Evolutionary conservation across 2,329 filamentous ascomycete species (phyloP).

Genomic region (Monilinia aucupariae): DNA sequence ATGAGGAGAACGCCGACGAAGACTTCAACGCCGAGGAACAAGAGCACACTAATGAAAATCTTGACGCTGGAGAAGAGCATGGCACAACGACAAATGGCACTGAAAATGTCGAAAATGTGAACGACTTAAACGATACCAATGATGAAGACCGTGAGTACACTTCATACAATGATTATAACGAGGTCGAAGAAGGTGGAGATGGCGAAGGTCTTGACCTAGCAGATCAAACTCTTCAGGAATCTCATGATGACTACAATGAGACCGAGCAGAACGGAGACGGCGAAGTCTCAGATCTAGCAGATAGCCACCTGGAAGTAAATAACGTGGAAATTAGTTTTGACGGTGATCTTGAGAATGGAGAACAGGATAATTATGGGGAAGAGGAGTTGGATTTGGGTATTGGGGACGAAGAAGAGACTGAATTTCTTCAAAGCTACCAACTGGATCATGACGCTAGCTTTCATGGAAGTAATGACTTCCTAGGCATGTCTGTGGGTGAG

Average conservation of each 20-base stretch:
- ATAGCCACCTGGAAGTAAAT: not conserved
- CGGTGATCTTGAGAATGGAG: not conserved
- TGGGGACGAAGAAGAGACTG: conserved; percentile 19
- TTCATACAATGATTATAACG: conserved; percentile 29
- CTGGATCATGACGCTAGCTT: not conserved
- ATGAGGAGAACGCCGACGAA: conserved; percentile 10
- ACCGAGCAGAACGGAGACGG: conserved; percentile 32
- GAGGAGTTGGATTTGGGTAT: conserved; percentile 17
- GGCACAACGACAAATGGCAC: not conserved
- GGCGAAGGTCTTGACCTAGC: not conserved
- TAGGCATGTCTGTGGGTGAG: not conserved
- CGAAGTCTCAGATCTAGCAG: not conserved
- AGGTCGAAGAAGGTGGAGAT: conserved; percentile 34
- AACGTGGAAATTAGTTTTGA: conserved; percentile 10
- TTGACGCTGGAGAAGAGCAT: not conserved
- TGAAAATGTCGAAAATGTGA: conserved; percentile 5
- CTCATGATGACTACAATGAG: conserved; percentile 33
- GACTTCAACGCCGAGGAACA: not conserved
- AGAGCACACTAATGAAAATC: not conserved
- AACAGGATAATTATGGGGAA: not conserved
- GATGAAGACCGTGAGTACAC: conserved; percentile 12
- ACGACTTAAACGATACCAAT: not conserved
- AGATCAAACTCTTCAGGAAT: not conserved
- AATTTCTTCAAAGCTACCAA: not conserved
- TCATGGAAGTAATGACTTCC: not conserved